phyloP scores from a whole-genome alignment of 768 basidiomycete genomes.

The Calocera viscosa region DNA sequence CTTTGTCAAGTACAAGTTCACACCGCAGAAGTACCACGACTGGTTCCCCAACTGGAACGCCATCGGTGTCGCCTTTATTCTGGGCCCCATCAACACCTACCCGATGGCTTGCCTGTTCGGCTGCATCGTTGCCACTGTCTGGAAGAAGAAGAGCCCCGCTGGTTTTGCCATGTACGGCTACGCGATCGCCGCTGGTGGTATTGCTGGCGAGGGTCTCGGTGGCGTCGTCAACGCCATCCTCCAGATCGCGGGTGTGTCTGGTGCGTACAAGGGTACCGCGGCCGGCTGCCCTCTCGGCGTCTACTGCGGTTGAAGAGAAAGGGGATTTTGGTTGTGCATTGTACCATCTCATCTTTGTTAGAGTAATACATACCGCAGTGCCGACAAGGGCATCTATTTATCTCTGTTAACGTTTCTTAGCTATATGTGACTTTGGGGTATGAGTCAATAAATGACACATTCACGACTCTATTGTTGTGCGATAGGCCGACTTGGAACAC shows the following conservation, averaged over 20 bases:
- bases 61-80: constrained; percentile 18
- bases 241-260: constrained; percentile 36
- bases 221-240: constrained; percentile 49
- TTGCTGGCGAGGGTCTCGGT: constrained; percentile 50
- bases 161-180: constrained; percentile 49
- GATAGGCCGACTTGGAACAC: too few species aligned
- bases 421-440: neutral
- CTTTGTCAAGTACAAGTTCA: constrained; percentile 35
- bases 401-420: neutral
- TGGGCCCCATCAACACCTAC: neutral
- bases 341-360: constrained; percentile 6
- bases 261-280: constrained; percentile 23
- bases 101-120: constrained; percentile 29
- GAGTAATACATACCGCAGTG: constrained; percentile 3
- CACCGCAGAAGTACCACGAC: constrained; percentile 39
- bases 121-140: constrained; percentile 37
- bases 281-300: constrained; percentile 24
- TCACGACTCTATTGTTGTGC: neutral
- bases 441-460: neutral
- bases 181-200: constrained; percentile 40
- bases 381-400: neutral
- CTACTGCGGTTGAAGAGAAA: constrained; percentile 22
- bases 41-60: constrained; percentile 46
- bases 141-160: constrained; percentile 35
- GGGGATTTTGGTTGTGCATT: neutral